These are phyloP conservation scores for Lentinula raphanica DNA, from an alignment of 768 basidiomycete genomes.

Conservation along the genomic window DNA sequence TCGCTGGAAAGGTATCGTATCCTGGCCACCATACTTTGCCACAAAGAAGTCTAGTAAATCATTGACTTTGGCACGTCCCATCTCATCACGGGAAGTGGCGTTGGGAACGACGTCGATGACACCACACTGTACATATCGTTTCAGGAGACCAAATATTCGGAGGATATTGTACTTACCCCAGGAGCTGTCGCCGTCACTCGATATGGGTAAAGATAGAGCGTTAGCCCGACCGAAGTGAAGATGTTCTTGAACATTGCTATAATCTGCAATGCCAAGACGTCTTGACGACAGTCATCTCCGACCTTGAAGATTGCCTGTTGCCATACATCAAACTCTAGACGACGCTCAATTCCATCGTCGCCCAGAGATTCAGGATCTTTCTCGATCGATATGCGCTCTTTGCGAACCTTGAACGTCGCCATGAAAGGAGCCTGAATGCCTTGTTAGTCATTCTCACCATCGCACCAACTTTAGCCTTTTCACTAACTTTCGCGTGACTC, in stretches of 20 bases:
- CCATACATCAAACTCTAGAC: constrained; percentile 82
- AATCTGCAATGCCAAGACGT: constrained; percentile 93
- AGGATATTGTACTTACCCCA: constrained; percentile 56
- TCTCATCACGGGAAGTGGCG: constrained; percentile 96
- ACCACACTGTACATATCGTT: constrained; percentile 61
- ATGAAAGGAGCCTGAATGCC: constrained; percentile 87
- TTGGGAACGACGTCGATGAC: constrained; percentile 99
- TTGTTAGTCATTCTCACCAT: not conserved
- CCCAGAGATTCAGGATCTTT: constrained; percentile 70
- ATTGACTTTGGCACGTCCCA: constrained; percentile 98
- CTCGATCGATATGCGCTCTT: constrained; percentile 66
- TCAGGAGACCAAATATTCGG: not conserved
- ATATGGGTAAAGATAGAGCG: constrained; percentile 91
- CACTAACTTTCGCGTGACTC: constrained; percentile 87
- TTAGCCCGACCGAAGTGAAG: constrained; percentile 83
- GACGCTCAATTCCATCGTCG: constrained; percentile 54
- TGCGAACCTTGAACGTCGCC: constrained; percentile 98
- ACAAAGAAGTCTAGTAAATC: constrained; percentile 93
- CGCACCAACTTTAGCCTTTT: not conserved
- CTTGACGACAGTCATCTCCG: constrained; percentile 97
- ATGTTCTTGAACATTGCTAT: constrained; percentile 99
- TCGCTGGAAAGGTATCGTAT: constrained; percentile 84
- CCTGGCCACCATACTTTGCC: constrained; percentile 86
- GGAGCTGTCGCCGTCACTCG: constrained; percentile 95
- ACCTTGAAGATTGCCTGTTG: constrained; percentile 99